A percentile compares a stretch with the other conserved stretches of the same genome.
Conservation (phyloP, 2,329 filamentous ascomycete genomes). For the Monosporascus sp. region DNA sequence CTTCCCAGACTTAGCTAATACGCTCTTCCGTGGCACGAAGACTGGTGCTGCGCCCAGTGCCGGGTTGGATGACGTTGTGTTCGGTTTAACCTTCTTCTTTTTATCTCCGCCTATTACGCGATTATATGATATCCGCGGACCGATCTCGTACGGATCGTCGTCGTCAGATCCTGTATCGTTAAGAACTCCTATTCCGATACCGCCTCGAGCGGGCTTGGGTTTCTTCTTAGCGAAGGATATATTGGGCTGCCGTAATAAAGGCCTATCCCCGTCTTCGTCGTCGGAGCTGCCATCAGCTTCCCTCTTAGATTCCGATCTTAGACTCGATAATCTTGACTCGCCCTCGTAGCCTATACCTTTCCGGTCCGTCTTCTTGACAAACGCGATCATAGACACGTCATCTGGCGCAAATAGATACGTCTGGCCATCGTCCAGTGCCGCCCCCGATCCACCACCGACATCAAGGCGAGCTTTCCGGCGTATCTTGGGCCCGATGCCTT, state of each 20-base stretch:
- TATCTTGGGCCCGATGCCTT: conserved; percentile 86
- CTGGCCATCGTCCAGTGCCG: conserved; percentile 34
- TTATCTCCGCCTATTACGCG: conserved; percentile 75
- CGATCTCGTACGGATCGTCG: conserved; percentile 89
- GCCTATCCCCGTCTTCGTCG: conserved; percentile 41
- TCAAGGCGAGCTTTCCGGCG: conserved; percentile 67
- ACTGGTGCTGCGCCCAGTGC: conserved; percentile 62
- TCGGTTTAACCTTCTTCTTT: conserved; percentile 55
- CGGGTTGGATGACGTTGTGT: conserved; percentile 55
- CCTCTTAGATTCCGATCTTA: conserved; percentile 20
- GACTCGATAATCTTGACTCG: conserved; percentile 45
- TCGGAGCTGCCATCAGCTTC: conserved; percentile 31
- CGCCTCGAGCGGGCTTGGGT: conserved; percentile 48
- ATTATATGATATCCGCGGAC: conserved; percentile 85
- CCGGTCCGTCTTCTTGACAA: conserved; percentile 60
- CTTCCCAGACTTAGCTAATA: conserved; percentile 31
- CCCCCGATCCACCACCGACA: conserved; percentile 31
- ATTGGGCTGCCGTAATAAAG: conserved; percentile 17
- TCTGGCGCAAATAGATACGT: conserved; percentile 81
- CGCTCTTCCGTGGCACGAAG: conserved; percentile 66
- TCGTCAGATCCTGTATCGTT: conserved; percentile 95
- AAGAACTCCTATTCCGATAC: conserved; percentile 80
- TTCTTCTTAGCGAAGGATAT: conserved; percentile 41
- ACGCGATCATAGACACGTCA: conserved; percentile 64
- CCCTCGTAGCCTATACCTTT: conserved; percentile 66